These are phyloP conservation scores for Gamsiella multidivaricata DNA, from an alignment of 192 early-diverging fungal species.

Conservation along the genomic window DNA sequence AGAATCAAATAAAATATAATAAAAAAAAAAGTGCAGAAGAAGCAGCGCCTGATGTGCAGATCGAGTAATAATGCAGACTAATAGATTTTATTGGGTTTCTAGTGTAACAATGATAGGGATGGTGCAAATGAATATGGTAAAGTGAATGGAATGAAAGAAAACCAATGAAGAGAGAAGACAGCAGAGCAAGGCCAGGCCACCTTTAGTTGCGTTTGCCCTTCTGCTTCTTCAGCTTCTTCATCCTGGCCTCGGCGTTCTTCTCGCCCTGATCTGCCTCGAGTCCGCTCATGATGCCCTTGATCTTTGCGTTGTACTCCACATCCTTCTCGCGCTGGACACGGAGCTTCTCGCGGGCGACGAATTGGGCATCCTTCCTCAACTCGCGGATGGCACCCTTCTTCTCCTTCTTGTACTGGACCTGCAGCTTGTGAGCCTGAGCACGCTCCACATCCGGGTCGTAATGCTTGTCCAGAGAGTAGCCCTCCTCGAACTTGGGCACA, in stretches of 20 bases:
- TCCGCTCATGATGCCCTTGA: slow-evolving; percentile 88
- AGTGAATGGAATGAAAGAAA: neutral
- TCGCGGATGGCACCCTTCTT: slow-evolving; percentile 95
- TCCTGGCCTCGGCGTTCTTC: slow-evolving; percentile 73
- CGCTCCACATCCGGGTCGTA: slow-evolving; percentile 86
- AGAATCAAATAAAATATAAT: neutral
- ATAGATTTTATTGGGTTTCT: neutral
- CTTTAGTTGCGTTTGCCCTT: slow-evolving; percentile 46
- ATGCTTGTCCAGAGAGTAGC: slow-evolving; percentile 88
- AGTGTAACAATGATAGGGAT: neutral
- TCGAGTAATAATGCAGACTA: neutral
- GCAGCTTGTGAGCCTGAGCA: slow-evolving; percentile 79
- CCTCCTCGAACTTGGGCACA: slow-evolving; percentile 91
- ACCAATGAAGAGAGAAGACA: neutral
- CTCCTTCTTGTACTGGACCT: slow-evolving; percentile 90
- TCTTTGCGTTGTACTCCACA: slow-evolving; percentile 84
- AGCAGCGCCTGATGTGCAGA: neutral
- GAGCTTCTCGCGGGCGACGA: slow-evolving; percentile 80
- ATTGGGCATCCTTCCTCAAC: slow-evolving; percentile 93
- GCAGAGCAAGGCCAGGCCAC: neutral
- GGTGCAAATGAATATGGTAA: neutral
- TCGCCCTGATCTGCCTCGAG: slow-evolving; percentile 88
- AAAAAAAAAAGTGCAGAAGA: neutral
- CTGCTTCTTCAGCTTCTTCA: slow-evolving; percentile 63
- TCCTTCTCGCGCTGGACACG: slow-evolving; percentile 82